Evolutionary conservation across 2,329 filamentous ascomycete genomes (phyloP), one percentile per base, ranked within the genome.

Genomic region (Alternaria arbusti): DNA sequence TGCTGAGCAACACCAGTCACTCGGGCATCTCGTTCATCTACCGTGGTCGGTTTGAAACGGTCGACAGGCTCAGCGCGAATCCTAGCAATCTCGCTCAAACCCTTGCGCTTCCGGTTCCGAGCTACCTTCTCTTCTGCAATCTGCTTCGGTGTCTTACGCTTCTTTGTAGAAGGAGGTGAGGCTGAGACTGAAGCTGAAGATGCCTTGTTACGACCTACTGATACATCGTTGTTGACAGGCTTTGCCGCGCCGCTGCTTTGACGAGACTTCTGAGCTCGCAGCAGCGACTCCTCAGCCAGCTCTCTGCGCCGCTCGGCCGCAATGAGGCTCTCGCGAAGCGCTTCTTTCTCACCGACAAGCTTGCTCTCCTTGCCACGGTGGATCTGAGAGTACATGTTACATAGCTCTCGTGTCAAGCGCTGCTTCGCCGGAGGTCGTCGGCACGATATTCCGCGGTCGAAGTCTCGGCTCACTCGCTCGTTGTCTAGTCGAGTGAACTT

Each of bases 351-450:
- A 50, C 55, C 59, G 12, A 51, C 23, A 22, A 55, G n/a, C 9
- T 50, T 26, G 6, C 50, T 28, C 15, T 47, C 3, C 22, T 55
- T 57, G 12, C 44, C 36, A 12, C 49, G 32, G n/a, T 15, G 25
- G 4, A 58, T 30, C 26, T 61, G 58, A 11, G 26, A 58, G 22
- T 61, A 50, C 58, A 61, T 61, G 12, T 32, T 46, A 11, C 20
- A 50, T 7, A 61, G 54, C 15, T 61, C 62, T 10, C 62, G 58
- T 40, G 55, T 45, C 11, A 56, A 32, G 9, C 44, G 45, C 3
- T 47, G 17, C 30, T 50, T 13, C 2, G 54, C 46, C 13, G 62
- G 58, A 15, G 50, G 17, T 23, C 49, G 23, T 15, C 49, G 15
- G 2, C 49, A 30, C 26, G 36, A 4, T 54, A 28, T 22, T 7